These are phyloP conservation scores for Suillus alpinus DNA, from an alignment of 768 basidiomycete genomes.

Conservation along the genomic window DNA sequence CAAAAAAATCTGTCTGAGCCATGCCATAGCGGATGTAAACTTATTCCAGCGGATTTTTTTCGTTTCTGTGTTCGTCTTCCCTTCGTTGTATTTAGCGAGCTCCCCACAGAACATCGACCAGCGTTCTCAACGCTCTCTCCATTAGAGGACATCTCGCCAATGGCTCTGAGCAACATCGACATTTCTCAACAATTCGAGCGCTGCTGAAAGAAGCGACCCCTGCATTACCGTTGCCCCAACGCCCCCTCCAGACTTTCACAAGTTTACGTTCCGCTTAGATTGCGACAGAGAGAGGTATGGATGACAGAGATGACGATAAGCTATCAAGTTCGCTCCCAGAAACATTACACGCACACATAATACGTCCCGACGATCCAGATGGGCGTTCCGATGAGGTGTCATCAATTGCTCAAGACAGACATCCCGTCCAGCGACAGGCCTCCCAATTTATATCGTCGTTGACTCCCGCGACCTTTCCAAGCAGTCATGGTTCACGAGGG, in stretches of 20 bases:
- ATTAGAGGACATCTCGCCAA: conserved; percentile 16
- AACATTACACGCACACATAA: conserved; percentile 10
- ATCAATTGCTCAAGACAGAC: conserved; percentile 8
- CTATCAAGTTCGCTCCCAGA: conserved; percentile 8
- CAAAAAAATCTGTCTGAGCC: conserved; percentile 2
- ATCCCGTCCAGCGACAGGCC: conserved; percentile 2
- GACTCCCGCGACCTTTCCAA: conserved; percentile 11
- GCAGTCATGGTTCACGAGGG: not conserved
- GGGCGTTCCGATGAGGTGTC: conserved; percentile 6
- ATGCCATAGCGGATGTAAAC: conserved; percentile 29
- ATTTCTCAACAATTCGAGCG: conserved; percentile 15
- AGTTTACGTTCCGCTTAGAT: not conserved
- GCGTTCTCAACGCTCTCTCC: conserved; percentile 10
- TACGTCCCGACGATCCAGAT: not conserved
- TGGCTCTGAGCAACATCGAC: conserved; percentile 18
- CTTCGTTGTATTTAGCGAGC: conserved; percentile 10
- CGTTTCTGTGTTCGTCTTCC: conserved; percentile 24
- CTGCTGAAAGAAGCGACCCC: conserved; percentile 12
- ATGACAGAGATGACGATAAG: conserved; percentile 8
- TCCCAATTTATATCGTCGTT: conserved; percentile 1
- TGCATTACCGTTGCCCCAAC: not conserved
- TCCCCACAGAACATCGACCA: conserved; percentile 4
- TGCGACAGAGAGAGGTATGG: conserved; percentile 9
- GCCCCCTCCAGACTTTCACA: not conserved
- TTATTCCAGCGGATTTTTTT: conserved; percentile 20